Evolutionary conservation across 352 stramenopile species (phyloP).

Genomic region (Phytophthora europaea): DNA sequence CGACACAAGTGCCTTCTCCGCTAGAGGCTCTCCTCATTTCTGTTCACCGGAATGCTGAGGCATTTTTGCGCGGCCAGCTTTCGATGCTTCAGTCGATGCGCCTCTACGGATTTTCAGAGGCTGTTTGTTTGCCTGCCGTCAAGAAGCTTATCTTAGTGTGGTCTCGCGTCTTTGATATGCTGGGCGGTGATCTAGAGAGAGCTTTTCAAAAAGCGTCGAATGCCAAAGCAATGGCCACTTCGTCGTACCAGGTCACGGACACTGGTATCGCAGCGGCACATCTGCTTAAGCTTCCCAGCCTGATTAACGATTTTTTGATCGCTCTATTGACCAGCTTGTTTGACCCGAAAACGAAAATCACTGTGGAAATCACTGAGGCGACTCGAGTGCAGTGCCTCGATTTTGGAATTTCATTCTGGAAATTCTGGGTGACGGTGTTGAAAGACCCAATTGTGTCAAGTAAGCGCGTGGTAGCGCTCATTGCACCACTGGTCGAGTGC

Average conservation of each 20-base stretch:
- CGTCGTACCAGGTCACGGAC: constrained; percentile 43
- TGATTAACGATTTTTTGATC: constrained; percentile 83
- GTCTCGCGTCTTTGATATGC: constrained; percentile 77
- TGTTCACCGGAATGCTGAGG: constrained; percentile 78
- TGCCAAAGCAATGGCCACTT: constrained; percentile 27
- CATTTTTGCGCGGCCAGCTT: constrained; percentile 76
- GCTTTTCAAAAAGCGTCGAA: constrained; percentile 41
- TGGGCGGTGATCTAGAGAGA: constrained; percentile 48
- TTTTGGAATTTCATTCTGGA: constrained; percentile 80
- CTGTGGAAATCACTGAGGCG: constrained; percentile 51
- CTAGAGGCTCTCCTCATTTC: constrained; percentile 75
- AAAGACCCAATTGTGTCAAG: constrained; percentile 59
- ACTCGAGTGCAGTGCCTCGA: constrained; percentile 75
- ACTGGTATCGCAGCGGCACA: constrained; percentile 40
- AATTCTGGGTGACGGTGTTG: constrained; percentile 69
- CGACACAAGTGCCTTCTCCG: constrained; percentile 55
- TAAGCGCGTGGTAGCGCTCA: constrained; percentile 63
- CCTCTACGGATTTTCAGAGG: constrained; percentile 66
- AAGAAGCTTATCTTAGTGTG: constrained; percentile 84
- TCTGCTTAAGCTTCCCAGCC: constrained; percentile 71
- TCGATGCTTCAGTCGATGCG: constrained; percentile 76
- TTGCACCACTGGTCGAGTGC: constrained; percentile 66
- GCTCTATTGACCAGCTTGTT: constrained; percentile 64
- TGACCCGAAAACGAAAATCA: constrained; percentile 20
- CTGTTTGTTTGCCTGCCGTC: constrained; percentile 64